A percentile compares a stretch with the other conserved stretches of the same genome.
phyloP scores from a whole-genome alignment of 2,329 filamentous ascomycete genomes.

The Lasiodiplodia gonubiensis region DNA sequence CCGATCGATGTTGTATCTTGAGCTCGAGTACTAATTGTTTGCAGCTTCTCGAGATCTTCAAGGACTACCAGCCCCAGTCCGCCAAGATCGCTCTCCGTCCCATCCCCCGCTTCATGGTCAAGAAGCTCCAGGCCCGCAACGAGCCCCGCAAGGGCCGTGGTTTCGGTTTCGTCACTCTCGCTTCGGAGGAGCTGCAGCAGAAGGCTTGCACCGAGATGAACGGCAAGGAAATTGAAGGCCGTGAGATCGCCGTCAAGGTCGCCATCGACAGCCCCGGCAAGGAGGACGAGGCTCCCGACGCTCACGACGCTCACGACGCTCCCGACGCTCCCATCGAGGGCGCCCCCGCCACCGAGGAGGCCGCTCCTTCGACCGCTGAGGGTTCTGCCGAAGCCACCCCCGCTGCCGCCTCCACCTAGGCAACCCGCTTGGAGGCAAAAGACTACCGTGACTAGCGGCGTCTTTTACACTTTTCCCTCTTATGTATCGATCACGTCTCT shows the following conservation, averaged over 20 bases:
- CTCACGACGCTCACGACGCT: conserved; percentile 44
- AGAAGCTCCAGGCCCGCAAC: conserved; percentile 98
- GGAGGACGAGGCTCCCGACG: conserved; percentile 77
- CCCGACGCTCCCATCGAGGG: conserved; percentile 54
- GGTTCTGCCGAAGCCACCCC: conserved; percentile 30
- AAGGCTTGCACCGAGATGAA: conserved; percentile 99
- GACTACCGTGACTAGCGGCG: conserved; percentile 8
- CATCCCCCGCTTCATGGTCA: conserved; percentile 99
- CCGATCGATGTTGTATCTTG: background rate
- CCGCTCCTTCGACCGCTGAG: conserved; percentile 29
- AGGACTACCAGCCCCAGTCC: conserved; percentile 86
- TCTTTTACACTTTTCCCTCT: conserved; percentile 17
- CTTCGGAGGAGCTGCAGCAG: conserved; percentile 93
- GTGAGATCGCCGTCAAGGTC: conserved; percentile 99
- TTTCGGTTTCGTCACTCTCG: conserved; percentile 96
- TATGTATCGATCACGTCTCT: conserved; percentile 27
- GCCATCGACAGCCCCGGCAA: conserved; percentile 99
- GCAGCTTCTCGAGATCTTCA: conserved; percentile 96
- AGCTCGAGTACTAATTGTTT: conserved; percentile 30
- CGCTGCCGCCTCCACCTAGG: conserved; percentile 22
- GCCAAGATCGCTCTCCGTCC: conserved; percentile 99
- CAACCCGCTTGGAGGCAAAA: background rate
- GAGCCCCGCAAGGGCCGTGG: conserved; percentile 99
- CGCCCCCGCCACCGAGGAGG: conserved; percentile 42
- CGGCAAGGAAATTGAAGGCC: conserved; percentile 97